Evolutionary conservation across 768 basidiomycete genomes (phyloP).

Genomic region (Tylopilus felleus): DNA sequence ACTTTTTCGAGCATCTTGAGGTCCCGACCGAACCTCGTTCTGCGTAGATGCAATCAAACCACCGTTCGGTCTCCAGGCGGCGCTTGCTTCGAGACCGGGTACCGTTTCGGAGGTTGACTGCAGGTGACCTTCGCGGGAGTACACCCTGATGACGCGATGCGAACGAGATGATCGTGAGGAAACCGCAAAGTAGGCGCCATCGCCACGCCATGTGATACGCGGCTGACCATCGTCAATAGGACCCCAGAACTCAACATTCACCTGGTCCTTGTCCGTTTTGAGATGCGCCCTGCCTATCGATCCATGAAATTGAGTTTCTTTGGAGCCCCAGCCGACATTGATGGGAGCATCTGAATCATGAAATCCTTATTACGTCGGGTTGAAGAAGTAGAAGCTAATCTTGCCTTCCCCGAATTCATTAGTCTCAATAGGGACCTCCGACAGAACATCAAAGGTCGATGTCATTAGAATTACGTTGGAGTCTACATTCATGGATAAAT

Average conservation of each 20-base stretch:
- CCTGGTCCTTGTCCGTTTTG: slow-evolving; percentile 50
- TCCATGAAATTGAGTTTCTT: slow-evolving; percentile 96
- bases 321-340: slow-evolving; percentile 97
- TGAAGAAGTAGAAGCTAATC: slow-evolving; percentile 7
- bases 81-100: slow-evolving; percentile 72
- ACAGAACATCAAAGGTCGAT: slow-evolving; percentile 81
- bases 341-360: slow-evolving; percentile 70
- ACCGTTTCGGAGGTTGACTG: slow-evolving; percentile 85
- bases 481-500: slow-evolving; percentile 44
- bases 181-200: slow-evolving; percentile 84
- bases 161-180: slow-evolving; percentile 58
- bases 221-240: slow-evolving; percentile 70
- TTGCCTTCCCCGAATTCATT: slow-evolving; percentile 84
- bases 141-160: slow-evolving; percentile 28
- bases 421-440: slow-evolving; percentile 69
- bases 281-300: slow-evolving; percentile 75
- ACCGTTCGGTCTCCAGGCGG: slow-evolving; percentile 88
- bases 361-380: slow-evolving; percentile 8
- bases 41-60: slow-evolving; percentile 81
- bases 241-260: slow-evolving; percentile 45
- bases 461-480: slow-evolving; percentile 87
- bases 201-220: slow-evolving; percentile 91
- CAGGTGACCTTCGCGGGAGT: slow-evolving; percentile 51
- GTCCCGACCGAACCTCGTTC: slow-evolving; percentile 69
- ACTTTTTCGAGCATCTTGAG: slow-evolving; percentile 61